phyloP scores from a whole-genome alignment of 2,329 filamentous ascomycete species.

The Aspergillus sp. region DNA sequence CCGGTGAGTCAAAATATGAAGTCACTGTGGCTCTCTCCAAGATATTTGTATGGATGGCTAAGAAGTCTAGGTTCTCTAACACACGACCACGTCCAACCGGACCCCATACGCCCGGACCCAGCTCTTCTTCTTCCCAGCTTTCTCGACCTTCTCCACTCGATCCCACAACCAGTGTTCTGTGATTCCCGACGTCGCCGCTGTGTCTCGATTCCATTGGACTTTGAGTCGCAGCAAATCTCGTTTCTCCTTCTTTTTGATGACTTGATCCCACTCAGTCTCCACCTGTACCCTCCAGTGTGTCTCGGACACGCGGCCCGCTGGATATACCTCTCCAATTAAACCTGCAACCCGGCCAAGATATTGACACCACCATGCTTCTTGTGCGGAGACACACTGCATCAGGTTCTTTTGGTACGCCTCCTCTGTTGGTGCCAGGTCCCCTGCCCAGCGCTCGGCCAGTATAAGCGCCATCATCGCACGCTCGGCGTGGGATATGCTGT shows the following conservation, averaged over 20 bases:
- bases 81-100: slow-evolving; percentile 34
- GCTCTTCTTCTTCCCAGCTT: slow-evolving; percentile 61
- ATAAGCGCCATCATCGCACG: slow-evolving; percentile 71
- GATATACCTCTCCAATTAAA: slow-evolving; percentile 60
- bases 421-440: slow-evolving; percentile 60
- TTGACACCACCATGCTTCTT: slow-evolving; percentile 64
- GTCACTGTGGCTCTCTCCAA: neutral
- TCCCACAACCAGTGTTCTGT: slow-evolving; percentile 38
- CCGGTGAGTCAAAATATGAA: slow-evolving; percentile 6
- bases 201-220: slow-evolving; percentile 43
- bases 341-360: slow-evolving; percentile 63
- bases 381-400: slow-evolving; percentile 52
- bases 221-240: slow-evolving; percentile 45
- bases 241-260: slow-evolving; percentile 40
- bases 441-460: slow-evolving; percentile 73
- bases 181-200: slow-evolving; percentile 33
- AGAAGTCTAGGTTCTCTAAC: neutral
- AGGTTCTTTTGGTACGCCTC: slow-evolving; percentile 55
- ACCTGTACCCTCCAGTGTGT: slow-evolving; percentile 39
- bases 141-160: slow-evolving; percentile 45
- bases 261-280: slow-evolving; percentile 43
- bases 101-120: slow-evolving; percentile 50
- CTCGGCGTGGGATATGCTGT: slow-evolving; percentile 71
- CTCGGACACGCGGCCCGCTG: slow-evolving; percentile 50
- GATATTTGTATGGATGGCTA: neutral